These are phyloP conservation scores for Rhodomyrtus tomentosa DNA, from an alignment of 345 rosid species.

Conservation along the genomic window DNA sequence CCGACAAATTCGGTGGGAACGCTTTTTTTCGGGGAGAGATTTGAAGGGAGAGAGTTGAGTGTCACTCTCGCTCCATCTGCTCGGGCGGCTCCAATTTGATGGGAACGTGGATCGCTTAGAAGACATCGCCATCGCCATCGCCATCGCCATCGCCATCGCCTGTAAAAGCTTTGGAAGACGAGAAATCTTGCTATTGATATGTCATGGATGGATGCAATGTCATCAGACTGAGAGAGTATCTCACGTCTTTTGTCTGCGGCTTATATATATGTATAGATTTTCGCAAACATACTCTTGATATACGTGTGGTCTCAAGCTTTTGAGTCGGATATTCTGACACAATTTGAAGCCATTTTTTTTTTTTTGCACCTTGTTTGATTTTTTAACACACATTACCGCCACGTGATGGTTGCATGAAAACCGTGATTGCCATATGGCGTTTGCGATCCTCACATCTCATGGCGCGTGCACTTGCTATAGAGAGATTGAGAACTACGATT, in stretches of 20 bases:
- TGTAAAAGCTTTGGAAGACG: neutral
- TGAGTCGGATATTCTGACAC: neutral
- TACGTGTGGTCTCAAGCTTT: rapidly evolving
- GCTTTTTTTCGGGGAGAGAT: neutral
- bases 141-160: neutral
- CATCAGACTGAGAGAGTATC: no score
- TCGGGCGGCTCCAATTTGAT: no score
- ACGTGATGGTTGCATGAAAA: neutral
- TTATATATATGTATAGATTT: no score
- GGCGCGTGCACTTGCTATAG: neutral
- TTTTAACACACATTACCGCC: neutral
- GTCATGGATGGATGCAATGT: neutral
- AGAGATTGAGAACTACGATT: no score
- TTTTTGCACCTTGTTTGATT: no score
- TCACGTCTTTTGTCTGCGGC: rapidly evolving
- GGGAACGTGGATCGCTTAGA: neutral
- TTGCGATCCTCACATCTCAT: neutral
- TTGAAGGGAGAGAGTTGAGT: neutral
- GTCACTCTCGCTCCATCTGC: neutral
- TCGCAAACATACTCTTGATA: neutral
- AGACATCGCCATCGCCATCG: neutral
- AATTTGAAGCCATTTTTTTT: no score
- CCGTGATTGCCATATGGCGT: neutral
- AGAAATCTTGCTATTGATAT: neutral
- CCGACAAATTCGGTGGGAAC: neutral